Base-by-base conservation (phyloP, 2,329 filamentous ascomycete species). In the Talaromyces rugulosus region DNA sequence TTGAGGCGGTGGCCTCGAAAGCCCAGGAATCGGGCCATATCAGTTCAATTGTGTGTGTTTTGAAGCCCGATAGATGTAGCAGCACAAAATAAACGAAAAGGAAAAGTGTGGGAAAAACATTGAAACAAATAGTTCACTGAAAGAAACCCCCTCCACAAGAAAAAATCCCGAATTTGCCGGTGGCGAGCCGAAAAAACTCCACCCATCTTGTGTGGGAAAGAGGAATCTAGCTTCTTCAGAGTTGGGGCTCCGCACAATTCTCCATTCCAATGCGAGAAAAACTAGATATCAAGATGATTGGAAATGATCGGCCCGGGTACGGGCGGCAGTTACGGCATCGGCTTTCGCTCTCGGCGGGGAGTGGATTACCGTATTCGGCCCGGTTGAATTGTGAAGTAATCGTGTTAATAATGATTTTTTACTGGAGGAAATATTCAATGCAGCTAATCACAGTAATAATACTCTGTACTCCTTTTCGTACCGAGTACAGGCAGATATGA, bases 1-100 rank as follows among this genome's bases (percentile, higher is more conserved):
- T 64, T 66, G 55, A 70, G 63, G 23, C 59, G 61, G 30, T 62
- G 33, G 40, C 69, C 69, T 4, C 68, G 63, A n/a, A 71, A 65
- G 56, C 69, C 69, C 54, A 70, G 64, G 47, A 68, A 70, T 2
- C 62, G 68, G 12, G 58, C 62, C 62, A 63, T 63, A 23, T 7
- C 33, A 55, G 23, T 16, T 47, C 18, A 47, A 47, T 7, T n/a
- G 11, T 7, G 16, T 47, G 18, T 3, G 23, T 47, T 8, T 18
- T 6, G 4, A 47, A 16, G 4, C 14, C 34, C 11, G 16, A 18
- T 2, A 47, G 23, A 47, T 47, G 36, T 16, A n/a, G 14, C 2
- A 16, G n/a, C 11, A 16, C 14, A 47, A 47, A 47, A 47, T 23
- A 23, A 27, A 47, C n/a, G 11, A 47, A 4, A 47, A 9, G 12